A percentile compares a stretch with the other conserved stretches of the same genome.
Conservation (phyloP, 768 basidiomycete genomes). For the Lactarius indigo region DNA sequence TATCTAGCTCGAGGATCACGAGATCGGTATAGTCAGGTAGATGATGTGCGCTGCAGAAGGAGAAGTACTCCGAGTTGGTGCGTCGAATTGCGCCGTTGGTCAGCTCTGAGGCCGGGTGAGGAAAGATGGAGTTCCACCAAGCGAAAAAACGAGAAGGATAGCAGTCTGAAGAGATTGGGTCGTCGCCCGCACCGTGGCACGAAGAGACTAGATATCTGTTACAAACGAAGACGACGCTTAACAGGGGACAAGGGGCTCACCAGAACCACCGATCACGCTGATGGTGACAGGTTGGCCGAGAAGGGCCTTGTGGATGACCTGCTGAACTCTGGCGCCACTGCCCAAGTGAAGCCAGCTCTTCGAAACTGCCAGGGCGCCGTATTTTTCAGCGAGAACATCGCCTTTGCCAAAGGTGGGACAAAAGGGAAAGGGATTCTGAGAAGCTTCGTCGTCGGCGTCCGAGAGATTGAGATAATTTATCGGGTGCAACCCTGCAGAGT, state of each 20-base stretch:
- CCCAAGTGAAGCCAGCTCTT: conserved; percentile 76
- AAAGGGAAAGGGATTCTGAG: conserved; percentile 80
- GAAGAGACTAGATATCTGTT: conserved; percentile 63
- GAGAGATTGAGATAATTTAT: conserved; percentile 80
- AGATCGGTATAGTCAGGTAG: conserved; percentile 92
- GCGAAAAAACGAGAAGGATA: conserved; percentile 95
- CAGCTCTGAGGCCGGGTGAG: conserved; percentile 94
- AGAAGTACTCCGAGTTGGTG: conserved; percentile 92
- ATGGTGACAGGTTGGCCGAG: conserved; percentile 86
- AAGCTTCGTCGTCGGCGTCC: conserved; percentile 34
- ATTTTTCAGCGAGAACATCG: conserved; percentile 74
- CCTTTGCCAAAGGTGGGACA: conserved; percentile 85
- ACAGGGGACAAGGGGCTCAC: conserved; percentile 41
- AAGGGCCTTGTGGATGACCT: conserved; percentile 78
- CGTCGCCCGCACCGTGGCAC: conserved; percentile 91
- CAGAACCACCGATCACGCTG: conserved; percentile 83
- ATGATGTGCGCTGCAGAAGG: conserved; percentile 90
- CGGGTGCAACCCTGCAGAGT: conserved; percentile 48
- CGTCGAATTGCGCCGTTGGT: conserved; percentile 95
- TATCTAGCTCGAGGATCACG: conserved; percentile 92
- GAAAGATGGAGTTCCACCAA: conserved; percentile 99
- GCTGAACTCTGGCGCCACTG: conserved; percentile 77
- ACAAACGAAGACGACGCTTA: background rate
- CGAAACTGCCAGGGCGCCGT: conserved; percentile 70
- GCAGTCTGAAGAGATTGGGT: conserved; percentile 77